Base-by-base conservation (phyloP, 805 yeast genomes). In the Candida nanaspora region DNA sequence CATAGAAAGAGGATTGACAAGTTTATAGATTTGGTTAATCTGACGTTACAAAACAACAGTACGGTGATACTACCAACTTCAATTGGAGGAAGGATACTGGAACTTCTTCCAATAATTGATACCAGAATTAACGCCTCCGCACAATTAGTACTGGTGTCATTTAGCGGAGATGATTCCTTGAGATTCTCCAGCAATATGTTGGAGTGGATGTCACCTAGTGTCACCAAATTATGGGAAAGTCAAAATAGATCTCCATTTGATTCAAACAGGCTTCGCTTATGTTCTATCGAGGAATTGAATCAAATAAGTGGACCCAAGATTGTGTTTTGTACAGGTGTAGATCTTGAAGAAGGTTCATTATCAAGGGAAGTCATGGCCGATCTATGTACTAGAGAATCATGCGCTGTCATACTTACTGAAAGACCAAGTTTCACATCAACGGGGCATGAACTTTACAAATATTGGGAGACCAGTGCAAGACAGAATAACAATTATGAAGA, bases 141-240 rank as follows among this genome's bases (percentile, higher is more conserved):
- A 11, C 96, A 96, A 0, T 79, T 93, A 9, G 66, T 85, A 27
- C 70, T 87, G 42, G 63, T 85, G n/a, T 78, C 95, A 3, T 80
- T 78, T 51, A 80, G 88, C 0, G 94, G 93, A 21, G 77, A 87
- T 3, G 79, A 91, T 52, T 72, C 82, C 4, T 60, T 93, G 42
- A 74, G 82, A 21, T 86, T 84, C 55, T 96, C 97, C 0, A 76
- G 86, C 13, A 83, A 88, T 41, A 84, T 93, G 82, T 63, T 91
- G 23, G 98, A 93, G 64, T 93, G 98, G 98, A 83, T 93, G 88
- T 80, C 95, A 0, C 76, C 91, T 0, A 72, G 81, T n/a, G 72
- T 88, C n/a, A 74, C 86, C 21, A 82, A 84, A 50, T 83, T 79
- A 35, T 88, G 96, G 91, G 95, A 87, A 53, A 81, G 79, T 40